Evolutionary conservation across 1,284 basidiomycete genomes (phyloP).

Genomic region (Pholiota adiposa): DNA sequence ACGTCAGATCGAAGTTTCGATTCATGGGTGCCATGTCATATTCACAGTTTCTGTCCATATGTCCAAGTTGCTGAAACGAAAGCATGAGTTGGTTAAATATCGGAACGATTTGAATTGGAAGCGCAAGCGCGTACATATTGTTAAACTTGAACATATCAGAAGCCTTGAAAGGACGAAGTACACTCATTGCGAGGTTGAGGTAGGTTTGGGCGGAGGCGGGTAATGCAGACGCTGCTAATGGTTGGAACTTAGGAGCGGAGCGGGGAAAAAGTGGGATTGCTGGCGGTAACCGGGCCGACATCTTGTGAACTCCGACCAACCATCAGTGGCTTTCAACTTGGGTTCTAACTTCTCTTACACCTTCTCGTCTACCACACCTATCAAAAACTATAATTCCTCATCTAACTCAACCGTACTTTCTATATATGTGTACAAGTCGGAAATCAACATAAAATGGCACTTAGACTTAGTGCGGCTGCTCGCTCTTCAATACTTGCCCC

Average conservation of each 20-base stretch:
- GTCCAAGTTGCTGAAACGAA: conserved; percentile 78
- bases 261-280: background rate
- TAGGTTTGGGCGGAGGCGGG: background rate
- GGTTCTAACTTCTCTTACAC: no score
- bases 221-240: background rate
- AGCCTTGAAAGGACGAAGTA: conserved; percentile 82
- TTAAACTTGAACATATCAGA: conserved; percentile 92
- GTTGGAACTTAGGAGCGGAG: background rate
- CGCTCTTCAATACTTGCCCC: no score
- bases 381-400: no score
- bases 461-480: no score
- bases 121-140: conserved; percentile 62
- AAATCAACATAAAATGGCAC: no score
- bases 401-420: no score
- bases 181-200: conserved; percentile 69
- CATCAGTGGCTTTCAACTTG: no score
- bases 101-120: background rate
- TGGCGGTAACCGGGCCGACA: background rate
- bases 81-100: conserved; percentile 7
- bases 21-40: conserved; percentile 5
- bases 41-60: conserved; percentile 92
- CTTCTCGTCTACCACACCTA: no score
- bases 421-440: no score
- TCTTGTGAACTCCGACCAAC: no score
- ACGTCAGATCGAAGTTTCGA: conserved; percentile 2